Conservation (phyloP, 139 green algal genomes). For the Astrephomene gubernaculifera region DNA sequence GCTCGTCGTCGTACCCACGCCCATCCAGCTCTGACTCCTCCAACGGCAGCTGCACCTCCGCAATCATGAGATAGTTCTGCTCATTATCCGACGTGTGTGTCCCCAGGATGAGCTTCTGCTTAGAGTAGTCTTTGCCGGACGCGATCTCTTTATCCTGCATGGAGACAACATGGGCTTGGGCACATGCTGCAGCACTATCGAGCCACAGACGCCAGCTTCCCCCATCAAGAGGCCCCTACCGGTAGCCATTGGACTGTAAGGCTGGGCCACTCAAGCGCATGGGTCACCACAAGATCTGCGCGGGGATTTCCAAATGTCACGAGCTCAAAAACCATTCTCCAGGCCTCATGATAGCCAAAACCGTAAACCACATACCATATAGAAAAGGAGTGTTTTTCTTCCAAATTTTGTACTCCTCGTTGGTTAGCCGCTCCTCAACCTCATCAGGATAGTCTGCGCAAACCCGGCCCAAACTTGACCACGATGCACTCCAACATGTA, state of each 20-base stretch:
- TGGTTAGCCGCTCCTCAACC: slow-evolving; percentile 88
- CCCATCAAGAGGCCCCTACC: slow-evolving; percentile 73
- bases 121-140: slow-evolving; percentile 83
- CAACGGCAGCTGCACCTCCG: slow-evolving; percentile 92
- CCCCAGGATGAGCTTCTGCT: slow-evolving; percentile 96
- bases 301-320: neutral
- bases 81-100: slow-evolving; percentile 98
- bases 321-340: neutral
- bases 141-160: slow-evolving; percentile 64
- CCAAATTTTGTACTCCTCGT: slow-evolving; percentile 99
- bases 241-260: slow-evolving; percentile 99
- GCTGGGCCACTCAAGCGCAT: slow-evolving; percentile 98
- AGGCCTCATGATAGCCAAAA: neutral
- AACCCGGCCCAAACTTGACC: neutral
- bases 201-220: no score
- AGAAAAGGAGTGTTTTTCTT: slow-evolving; percentile 99
- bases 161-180: no score
- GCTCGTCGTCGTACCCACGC: slow-evolving; percentile 91
- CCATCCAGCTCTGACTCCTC: slow-evolving; percentile 91
- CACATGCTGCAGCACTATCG: no score
- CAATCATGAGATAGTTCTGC: slow-evolving; percentile 99
- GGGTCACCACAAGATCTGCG: slow-evolving; percentile 98
- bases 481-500: neutral
- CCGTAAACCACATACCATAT: slow-evolving; percentile 79
- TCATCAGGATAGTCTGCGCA: slow-evolving; percentile 54